Evolutionary conservation across 306 rosid genomes (phyloP).

Genomic region (Glycine latifolia): DNA sequence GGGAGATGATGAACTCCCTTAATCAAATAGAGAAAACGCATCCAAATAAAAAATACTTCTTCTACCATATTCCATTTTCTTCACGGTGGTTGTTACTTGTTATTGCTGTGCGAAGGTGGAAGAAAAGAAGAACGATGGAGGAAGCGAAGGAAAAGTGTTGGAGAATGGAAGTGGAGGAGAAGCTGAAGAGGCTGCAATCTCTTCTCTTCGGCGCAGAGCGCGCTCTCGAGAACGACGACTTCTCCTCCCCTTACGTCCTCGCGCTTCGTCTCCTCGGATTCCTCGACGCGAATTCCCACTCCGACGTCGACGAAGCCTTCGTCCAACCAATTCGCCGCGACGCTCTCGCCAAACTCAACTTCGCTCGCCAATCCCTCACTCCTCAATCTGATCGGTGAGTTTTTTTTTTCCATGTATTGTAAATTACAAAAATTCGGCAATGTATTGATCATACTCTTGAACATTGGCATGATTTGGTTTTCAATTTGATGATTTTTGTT

Average conservation of each 20-base stretch:
- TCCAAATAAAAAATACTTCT: not conserved
- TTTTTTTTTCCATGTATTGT: no score
- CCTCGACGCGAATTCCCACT: slow-evolving; percentile 66
- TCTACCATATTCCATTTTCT: not conserved
- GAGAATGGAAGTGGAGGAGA: slow-evolving; percentile 54
- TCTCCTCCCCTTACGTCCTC: slow-evolving; percentile 67
- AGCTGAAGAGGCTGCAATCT: slow-evolving; percentile 77
- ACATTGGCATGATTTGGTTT: not conserved
- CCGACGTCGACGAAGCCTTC: slow-evolving; percentile 67
- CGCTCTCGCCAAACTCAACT: slow-evolving; percentile 55
- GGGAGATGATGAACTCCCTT: not conserved
- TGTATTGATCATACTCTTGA: not conserved
- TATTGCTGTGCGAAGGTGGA: not conserved
- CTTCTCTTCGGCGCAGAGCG: slow-evolving; percentile 78
- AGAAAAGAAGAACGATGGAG: slow-evolving; percentile 2
- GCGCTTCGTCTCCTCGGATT: slow-evolving; percentile 87
- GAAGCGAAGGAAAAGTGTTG: slow-evolving; percentile 56
- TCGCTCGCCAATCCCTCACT: slow-evolving; percentile 64
- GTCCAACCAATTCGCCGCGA: slow-evolving; percentile 74
- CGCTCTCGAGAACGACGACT: slow-evolving; percentile 66
- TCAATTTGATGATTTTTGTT: not conserved
- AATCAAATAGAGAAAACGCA: not conserved
- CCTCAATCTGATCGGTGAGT: slow-evolving; percentile 72
- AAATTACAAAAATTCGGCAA: no score
- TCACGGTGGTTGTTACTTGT: not conserved